Percentiles rank a stretch among this genome's conserved stretches.
These are phyloP conservation scores for Talaromyces marneffei DNA, from an alignment of 2,329 filamentous ascomycete species.

Conservation along the genomic window DNA sequence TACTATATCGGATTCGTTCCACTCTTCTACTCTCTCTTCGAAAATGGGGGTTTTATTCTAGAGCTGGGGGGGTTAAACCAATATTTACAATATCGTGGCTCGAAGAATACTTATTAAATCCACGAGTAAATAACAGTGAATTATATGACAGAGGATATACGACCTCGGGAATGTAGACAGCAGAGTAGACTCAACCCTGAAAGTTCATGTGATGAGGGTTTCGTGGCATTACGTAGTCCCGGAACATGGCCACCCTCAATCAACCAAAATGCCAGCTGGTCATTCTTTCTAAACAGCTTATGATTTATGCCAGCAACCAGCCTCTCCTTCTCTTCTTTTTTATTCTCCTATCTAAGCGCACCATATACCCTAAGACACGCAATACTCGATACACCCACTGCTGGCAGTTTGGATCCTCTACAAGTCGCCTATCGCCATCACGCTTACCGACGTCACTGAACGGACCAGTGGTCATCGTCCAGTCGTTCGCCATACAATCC, in stretches of 20 bases:
- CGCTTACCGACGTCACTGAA: neutral
- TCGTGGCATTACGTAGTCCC: neutral
- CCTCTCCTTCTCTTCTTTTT: neutral
- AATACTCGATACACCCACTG: neutral
- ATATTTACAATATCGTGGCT: too few species aligned
- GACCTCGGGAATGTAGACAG: too few species aligned
- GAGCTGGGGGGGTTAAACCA: neutral
- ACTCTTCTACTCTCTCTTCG: neutral
- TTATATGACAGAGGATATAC: too few species aligned
- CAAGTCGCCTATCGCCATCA: neutral
- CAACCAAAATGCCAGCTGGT: constrained; percentile 3
- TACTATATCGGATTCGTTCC: neutral
- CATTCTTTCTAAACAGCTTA: constrained; percentile 5
- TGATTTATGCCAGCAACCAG: neutral
- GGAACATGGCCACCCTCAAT: neutral
- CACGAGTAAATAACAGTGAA: too few species aligned
- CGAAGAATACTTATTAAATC: too few species aligned
- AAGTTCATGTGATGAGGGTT: neutral
- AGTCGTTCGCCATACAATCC: neutral
- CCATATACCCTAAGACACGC: neutral
- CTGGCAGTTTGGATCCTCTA: neutral
- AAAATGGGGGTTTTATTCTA: neutral
- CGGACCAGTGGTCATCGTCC: neutral
- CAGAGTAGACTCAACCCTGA: neutral
- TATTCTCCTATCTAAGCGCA: neutral